Conservation (phyloP, 2,329 filamentous ascomycete genomes). For the Diaporthe ilicicola region DNA sequence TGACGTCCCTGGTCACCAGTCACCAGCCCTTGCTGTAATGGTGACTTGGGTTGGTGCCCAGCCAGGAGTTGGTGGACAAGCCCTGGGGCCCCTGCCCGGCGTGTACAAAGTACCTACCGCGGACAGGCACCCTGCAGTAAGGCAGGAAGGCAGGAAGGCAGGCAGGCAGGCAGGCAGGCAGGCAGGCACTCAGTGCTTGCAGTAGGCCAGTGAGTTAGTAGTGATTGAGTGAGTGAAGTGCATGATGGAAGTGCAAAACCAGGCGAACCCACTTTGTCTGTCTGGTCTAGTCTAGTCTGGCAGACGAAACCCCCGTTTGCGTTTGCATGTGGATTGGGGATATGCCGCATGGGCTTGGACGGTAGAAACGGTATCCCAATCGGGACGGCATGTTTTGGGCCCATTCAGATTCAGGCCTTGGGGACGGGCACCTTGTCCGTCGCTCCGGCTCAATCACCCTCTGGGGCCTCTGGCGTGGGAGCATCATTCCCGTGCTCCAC, state of each 20-base stretch:
- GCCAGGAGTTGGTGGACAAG: background rate
- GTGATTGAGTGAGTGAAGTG: background rate
- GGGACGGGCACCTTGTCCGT: constrained; percentile 21
- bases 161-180: background rate
- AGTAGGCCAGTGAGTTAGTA: background rate
- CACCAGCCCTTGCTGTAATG: background rate
- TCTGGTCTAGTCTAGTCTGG: background rate
- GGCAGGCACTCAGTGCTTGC: no score
- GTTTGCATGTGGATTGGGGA: background rate
- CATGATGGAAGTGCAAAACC: background rate
- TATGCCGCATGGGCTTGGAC: background rate
- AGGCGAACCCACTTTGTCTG: background rate
- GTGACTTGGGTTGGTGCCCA: background rate
- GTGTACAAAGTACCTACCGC: background rate
- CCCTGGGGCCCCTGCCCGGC: background rate
- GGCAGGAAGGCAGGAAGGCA: background rate
- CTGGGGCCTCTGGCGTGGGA: constrained; percentile 13
- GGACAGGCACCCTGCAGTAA: background rate
- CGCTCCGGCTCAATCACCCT: constrained; percentile 25
- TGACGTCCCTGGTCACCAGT: constrained; percentile 2
- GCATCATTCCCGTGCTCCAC: constrained; percentile 19
- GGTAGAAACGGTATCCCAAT: constrained; percentile 26
- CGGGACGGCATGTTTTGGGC: constrained; percentile 1
- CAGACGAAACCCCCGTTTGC: background rate
- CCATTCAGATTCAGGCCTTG: background rate